phyloP scores from a whole-genome alignment of 352 stramenopile species.

The Pythium dissotocum region DNA sequence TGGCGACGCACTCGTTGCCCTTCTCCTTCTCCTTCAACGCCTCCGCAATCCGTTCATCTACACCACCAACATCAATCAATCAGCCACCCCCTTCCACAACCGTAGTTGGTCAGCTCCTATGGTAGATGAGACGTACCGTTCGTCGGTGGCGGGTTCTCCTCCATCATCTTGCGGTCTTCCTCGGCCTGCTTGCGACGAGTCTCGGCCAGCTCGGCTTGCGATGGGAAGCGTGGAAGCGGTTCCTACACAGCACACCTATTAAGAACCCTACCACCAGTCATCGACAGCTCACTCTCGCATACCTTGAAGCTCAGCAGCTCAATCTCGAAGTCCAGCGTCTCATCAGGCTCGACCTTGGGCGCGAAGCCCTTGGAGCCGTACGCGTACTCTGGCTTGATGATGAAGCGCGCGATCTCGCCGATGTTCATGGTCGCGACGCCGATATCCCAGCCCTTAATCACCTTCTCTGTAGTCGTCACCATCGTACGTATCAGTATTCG shows the following conservation, averaged over 20 bases:
- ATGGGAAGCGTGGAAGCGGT: constrained; percentile 76
- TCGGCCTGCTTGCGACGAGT: constrained; percentile 80
- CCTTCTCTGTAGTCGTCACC: constrained; percentile 56
- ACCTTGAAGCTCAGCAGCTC: constrained; percentile 81
- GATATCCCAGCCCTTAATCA: constrained; percentile 88
- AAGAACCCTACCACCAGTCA: neutral
- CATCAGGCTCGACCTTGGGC: constrained; percentile 81
- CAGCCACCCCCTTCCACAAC: neutral
- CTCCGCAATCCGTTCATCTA: constrained; percentile 70
- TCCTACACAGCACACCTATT: constrained; percentile 36
- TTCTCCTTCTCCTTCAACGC: constrained; percentile 82
- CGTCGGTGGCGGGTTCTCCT: constrained; percentile 81
- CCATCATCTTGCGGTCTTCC: constrained; percentile 82
- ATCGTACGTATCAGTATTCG: neutral
- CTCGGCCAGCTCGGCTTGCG: constrained; percentile 79
- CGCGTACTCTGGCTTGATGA: constrained; percentile 79
- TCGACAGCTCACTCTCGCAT: neutral
- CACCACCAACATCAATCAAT: neutral
- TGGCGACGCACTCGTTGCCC: constrained; percentile 65
- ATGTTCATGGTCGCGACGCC: constrained; percentile 78
- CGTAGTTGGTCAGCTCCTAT: neutral
- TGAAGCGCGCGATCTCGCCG: constrained; percentile 80
- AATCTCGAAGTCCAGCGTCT: constrained; percentile 88
- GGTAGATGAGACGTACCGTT: constrained; percentile 42
- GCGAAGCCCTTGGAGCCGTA: constrained; percentile 80